Evolutionary conservation across 169 alveolate genomes (phyloP).

Genomic region (Plasmodium coatneyi): DNA sequence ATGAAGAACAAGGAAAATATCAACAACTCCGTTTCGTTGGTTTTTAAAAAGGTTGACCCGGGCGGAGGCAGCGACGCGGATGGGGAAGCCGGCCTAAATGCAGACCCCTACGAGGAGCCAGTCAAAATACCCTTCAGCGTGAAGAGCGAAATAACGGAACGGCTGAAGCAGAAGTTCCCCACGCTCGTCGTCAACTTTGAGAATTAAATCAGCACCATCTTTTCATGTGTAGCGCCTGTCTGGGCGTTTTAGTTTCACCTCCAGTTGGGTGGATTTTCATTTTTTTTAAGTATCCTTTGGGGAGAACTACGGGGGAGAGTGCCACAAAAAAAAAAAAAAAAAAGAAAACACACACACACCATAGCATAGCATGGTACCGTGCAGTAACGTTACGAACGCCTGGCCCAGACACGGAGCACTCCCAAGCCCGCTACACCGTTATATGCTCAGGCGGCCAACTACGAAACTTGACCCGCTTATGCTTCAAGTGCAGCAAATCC

Average conservation of each 20-base stretch:
- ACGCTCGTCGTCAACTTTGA: slow-evolving; percentile 70
- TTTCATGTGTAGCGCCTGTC: not conserved
- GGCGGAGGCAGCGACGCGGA: not conserved
- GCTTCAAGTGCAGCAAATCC: slow-evolving; percentile 80
- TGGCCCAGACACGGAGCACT: not conserved
- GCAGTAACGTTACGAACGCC: not conserved
- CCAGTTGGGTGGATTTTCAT: not conserved
- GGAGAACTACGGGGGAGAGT: not conserved
- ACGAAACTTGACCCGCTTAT: slow-evolving; percentile 83
- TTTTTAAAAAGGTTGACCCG: slow-evolving; percentile 24
- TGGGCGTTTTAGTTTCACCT: not conserved
- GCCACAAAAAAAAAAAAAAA: not conserved
- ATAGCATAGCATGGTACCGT: not conserved
- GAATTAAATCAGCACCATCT: slow-evolving; percentile 1
- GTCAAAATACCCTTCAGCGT: slow-evolving; percentile 52
- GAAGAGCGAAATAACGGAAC: slow-evolving; percentile 68
- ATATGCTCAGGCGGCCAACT: slow-evolving; percentile 90
- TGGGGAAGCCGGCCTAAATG: not conserved
- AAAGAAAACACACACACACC: not conserved
- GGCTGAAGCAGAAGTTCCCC: slow-evolving; percentile 67
- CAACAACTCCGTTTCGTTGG: slow-evolving; percentile 48
- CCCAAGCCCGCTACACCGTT: slow-evolving; percentile 61
- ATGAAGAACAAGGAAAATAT: slow-evolving; percentile 62
- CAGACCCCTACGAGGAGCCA: slow-evolving; percentile 5
- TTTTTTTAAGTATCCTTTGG: not conserved